A percentile compares a stretch with the other conserved stretches of the same genome.
Conservation (phyloP, 768 basidiomycete species). For the Serendipita sp. region DNA sequence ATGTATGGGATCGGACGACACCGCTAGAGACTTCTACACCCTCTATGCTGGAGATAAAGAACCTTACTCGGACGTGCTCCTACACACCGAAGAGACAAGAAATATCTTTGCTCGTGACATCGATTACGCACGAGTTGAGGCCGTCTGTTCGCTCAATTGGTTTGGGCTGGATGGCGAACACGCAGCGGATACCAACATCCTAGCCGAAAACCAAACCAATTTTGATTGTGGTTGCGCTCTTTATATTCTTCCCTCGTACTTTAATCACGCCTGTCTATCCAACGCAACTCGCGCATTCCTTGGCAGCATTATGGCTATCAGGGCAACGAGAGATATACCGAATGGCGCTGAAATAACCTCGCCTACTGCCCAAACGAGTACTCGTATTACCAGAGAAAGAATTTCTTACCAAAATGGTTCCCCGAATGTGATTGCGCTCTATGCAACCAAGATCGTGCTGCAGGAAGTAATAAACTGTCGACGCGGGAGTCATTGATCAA, state of each 20-base stretch:
- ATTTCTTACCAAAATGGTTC: background rate
- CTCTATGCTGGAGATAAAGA: too few relatives aligned
- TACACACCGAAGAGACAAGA: too few relatives aligned
- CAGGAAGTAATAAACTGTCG: background rate
- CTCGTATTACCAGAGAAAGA: background rate
- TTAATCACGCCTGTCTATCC: constrained; percentile 23
- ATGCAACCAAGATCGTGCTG: background rate
- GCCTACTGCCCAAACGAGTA: constrained; percentile 7
- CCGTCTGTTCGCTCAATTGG: background rate
- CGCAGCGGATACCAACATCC: background rate
- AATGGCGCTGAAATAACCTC: constrained; percentile 19
- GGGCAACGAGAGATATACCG: constrained; percentile 15
- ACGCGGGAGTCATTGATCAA: background rate
- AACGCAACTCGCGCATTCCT: constrained; percentile 16
- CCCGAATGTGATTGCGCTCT: background rate
- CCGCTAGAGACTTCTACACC: too few relatives aligned
- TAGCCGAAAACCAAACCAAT: too few relatives aligned
- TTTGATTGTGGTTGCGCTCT: constrained; percentile 14
- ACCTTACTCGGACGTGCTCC: too few relatives aligned
- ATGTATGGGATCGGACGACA: too few relatives aligned
- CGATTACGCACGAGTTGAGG: background rate
- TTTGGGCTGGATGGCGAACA: background rate
- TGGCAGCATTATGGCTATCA: constrained; percentile 21
- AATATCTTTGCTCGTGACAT: background rate
- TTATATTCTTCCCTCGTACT: constrained; percentile 19